Conservation (phyloP, 192 early-diverging fungal genomes). For the Rhizoclosmatium sp. region DNA sequence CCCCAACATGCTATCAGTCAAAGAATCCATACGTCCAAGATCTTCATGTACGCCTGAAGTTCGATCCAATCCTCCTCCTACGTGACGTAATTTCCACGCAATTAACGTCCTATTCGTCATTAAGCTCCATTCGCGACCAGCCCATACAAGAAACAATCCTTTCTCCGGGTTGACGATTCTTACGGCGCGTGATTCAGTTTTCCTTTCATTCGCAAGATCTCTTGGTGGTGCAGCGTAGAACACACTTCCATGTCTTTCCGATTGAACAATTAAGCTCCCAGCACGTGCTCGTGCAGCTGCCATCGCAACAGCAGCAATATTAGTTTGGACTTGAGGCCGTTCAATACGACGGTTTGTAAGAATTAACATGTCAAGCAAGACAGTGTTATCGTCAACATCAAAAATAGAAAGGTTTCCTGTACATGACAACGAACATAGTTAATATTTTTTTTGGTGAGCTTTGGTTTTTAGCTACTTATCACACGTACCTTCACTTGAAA, state of each 20-base stretch:
- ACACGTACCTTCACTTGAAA: constrained; percentile 13
- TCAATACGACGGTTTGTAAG: constrained; percentile 17
- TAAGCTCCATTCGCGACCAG: constrained; percentile 31
- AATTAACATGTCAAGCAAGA: constrained; percentile 24
- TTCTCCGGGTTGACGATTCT: constrained; percentile 15
- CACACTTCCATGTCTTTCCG: background rate
- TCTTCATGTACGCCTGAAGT: too few species aligned
- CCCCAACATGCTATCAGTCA: too few species aligned
- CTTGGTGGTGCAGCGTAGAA: background rate
- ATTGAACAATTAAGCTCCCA: background rate
- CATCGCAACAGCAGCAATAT: constrained; percentile 1
- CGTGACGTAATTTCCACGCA: background rate
- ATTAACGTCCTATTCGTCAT: background rate
- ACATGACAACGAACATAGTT: too few species aligned
- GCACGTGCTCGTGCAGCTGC: background rate
- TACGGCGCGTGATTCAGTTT: background rate
- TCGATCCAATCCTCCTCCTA: too few species aligned
- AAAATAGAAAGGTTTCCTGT: constrained; percentile 17
- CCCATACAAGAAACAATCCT: constrained; percentile 16
- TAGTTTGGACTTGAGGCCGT: background rate
- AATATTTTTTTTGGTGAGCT: background rate
- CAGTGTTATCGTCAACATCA: constrained; percentile 17
- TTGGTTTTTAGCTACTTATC: background rate
- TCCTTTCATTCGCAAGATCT: background rate
- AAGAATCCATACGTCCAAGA: too few species aligned